A percentile compares a stretch with the other conserved stretches of the same genome.
These are phyloP conservation scores for Orbilia oligospora DNA, from an alignment of 2,329 filamentous ascomycete genomes.

Conservation along the genomic window DNA sequence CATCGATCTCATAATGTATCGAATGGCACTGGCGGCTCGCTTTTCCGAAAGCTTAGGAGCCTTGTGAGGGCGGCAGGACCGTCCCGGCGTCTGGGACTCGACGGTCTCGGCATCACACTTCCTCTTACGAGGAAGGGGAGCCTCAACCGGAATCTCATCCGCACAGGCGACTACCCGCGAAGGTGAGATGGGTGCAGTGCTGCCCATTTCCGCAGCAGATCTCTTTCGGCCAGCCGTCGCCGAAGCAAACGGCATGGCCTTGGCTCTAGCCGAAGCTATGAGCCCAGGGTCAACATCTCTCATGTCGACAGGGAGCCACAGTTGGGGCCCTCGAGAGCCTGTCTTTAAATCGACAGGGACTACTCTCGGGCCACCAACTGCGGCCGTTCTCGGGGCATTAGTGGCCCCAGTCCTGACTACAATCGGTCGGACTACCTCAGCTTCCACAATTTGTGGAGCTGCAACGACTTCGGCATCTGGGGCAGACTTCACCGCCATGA, in stretches of 20 bases:
- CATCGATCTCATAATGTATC: neutral
- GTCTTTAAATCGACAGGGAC: neutral
- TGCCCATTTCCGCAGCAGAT: neutral
- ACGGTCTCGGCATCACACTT: neutral
- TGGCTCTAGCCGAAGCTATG: neutral
- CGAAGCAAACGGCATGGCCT: neutral
- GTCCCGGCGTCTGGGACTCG: slow-evolving; percentile 3
- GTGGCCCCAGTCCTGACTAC: neutral
- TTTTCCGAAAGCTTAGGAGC: slow-evolving; percentile 1
- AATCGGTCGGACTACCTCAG: neutral
- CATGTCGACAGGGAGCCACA: neutral
- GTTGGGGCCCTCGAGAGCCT: neutral
- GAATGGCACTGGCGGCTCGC: neutral
- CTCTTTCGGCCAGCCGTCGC: neutral
- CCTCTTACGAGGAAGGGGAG: neutral
- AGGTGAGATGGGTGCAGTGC: neutral
- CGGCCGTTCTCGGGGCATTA: neutral
- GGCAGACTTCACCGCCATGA: neutral
- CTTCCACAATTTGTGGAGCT: neutral
- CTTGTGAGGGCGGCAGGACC: slow-evolving; percentile 15
- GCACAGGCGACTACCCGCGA: slow-evolving; percentile 4
- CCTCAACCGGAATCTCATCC: neutral
- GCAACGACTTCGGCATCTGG: neutral
- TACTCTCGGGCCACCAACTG: neutral
- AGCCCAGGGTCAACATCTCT: neutral